Evolutionary conservation across 352 stramenopile species (phyloP), one percentile per base, ranked within the genome.

Genomic region (Phytophthora melonis): DNA sequence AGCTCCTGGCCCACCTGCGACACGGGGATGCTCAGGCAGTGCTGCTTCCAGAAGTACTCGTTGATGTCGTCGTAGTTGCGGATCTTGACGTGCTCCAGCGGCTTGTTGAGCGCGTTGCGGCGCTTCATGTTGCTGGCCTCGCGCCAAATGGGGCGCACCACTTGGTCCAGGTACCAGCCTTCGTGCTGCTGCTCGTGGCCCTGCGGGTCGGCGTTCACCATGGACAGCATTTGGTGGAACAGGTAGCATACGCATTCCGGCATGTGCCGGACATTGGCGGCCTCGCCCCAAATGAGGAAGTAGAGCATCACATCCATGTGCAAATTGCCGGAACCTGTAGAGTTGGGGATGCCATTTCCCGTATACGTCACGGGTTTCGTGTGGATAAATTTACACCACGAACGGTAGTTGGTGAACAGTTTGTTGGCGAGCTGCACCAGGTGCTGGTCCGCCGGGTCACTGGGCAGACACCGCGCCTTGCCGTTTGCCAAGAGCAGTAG

Each of bases 271-370:
- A 99, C 77, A 75, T 99, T 99, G n/a, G 84, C 95, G 0, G 89
- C 90, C 85, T 99, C 97, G 10, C 97, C 97, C 97, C 97, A 99
- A 58, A 99, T 93, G 50, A 98, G 96, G 56, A 99, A 98, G 68
- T 97, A 99, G 5, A 99, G 77, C 62, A 99, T 96, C 5, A 99
- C 75, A 83, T 99, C 97, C 93, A 94, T 94, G 64, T 94, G 74
- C 74, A 90, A 65, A 43, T 74, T 67, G 25, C 53, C 64, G 23
- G 50, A 71, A 43, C 57, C 19, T 13, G 70, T 72, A 21, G 66
- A 49, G 8, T 68, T 49, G 5, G 76, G 76, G 21, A 80, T 71
- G 4, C 53, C 49, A 19, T 41, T 70, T 6, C 72, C 72, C 21
- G 60, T 69, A 21, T 71, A 96, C 63, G 98, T 97, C 54, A 96